These are phyloP conservation scores for Zasmidium cellare DNA, from an alignment of 2,329 filamentous ascomycete species.

Conservation along the genomic window DNA sequence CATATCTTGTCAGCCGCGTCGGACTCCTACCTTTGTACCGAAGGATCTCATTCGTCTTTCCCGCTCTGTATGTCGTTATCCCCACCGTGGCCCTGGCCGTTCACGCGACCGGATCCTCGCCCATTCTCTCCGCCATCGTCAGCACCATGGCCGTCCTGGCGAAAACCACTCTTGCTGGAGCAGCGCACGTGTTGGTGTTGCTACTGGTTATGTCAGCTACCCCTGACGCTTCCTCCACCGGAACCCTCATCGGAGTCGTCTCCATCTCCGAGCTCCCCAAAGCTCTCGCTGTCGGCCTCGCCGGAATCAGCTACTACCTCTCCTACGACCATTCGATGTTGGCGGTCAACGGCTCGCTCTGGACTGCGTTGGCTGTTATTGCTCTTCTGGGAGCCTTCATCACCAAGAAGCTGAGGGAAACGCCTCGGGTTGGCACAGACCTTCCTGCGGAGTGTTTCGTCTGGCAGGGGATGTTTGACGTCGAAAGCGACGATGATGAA, in stretches of 20 bases:
- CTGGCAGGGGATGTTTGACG: slow-evolving; percentile 51
- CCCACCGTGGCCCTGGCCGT: slow-evolving; percentile 41
- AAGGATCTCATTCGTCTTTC: slow-evolving; percentile 40
- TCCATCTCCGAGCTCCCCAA: slow-evolving; percentile 49
- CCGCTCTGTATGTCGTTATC: slow-evolving; percentile 41
- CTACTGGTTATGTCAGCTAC: slow-evolving; percentile 51
- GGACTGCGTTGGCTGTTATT: slow-evolving; percentile 44
- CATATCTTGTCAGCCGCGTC: slow-evolving; percentile 38
- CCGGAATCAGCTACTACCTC: slow-evolving; percentile 47
- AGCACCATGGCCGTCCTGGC: slow-evolving; percentile 43
- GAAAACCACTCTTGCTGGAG: slow-evolving; percentile 45
- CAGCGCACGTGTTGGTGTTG: slow-evolving; percentile 44
- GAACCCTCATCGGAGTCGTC: slow-evolving; percentile 50
- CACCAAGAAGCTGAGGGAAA: slow-evolving; percentile 47
- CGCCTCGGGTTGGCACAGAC: slow-evolving; percentile 46
- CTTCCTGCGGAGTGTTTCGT: slow-evolving; percentile 43
- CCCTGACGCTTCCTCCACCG: slow-evolving; percentile 48
- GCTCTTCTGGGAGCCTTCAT: slow-evolving; percentile 44
- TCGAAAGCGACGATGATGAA: slow-evolving; percentile 32
- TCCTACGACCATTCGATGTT: slow-evolving; percentile 46
- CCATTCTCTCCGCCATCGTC: slow-evolving; percentile 38
- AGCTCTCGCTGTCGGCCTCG: slow-evolving; percentile 48
- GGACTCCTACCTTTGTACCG: slow-evolving; percentile 48
- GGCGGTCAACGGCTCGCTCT: slow-evolving; percentile 46
- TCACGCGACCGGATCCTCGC: slow-evolving; percentile 29